These are phyloP conservation scores for Wickerhamiella infanticola DNA, from an alignment of 1,139 yeast species.

Conservation along the genomic window DNA sequence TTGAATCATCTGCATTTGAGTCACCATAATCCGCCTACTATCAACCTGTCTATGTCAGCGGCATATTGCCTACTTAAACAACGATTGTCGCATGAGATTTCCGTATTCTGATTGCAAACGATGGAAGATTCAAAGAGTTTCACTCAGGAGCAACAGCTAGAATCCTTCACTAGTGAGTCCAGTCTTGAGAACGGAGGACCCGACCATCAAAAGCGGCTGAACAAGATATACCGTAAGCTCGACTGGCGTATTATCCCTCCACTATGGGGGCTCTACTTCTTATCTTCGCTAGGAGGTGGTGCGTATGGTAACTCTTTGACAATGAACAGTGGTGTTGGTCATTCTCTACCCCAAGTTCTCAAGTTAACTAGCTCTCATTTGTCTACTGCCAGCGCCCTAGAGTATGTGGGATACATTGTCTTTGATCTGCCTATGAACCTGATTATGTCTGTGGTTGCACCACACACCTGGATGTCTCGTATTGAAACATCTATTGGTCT, in stretches of 20 bases:
- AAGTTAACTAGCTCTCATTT: slow-evolving; percentile 39
- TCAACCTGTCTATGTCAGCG: too few relatives aligned
- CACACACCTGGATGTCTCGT: slow-evolving; percentile 74
- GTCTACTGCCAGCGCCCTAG: slow-evolving; percentile 65
- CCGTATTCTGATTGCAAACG: too few relatives aligned
- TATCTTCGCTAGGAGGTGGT: slow-evolving; percentile 63
- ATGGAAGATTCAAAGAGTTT: too few relatives aligned
- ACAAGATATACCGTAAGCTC: slow-evolving; percentile 46
- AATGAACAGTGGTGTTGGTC: slow-evolving; percentile 52
- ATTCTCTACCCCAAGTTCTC: slow-evolving; percentile 44
- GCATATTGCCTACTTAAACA: too few relatives aligned
- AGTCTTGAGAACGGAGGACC: not conserved
- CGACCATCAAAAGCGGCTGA: slow-evolving; percentile 23
- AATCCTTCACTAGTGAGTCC: not conserved
- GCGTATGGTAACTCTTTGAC: slow-evolving; percentile 72
- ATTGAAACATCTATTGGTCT: slow-evolving; percentile 64
- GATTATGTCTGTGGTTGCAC: slow-evolving; percentile 67
- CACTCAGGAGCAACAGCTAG: too few relatives aligned
- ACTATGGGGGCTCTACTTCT: slow-evolving; percentile 62
- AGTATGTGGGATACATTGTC: slow-evolving; percentile 67
- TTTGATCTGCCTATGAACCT: slow-evolving; percentile 84
- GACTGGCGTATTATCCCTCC: slow-evolving; percentile 70
- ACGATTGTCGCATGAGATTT: too few relatives aligned
- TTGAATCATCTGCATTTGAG: not conserved
- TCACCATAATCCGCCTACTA: not conserved